Percentiles rank a stretch among this genome's conserved stretches.
phyloP scores from a whole-genome alignment of 345 rosid genomes.

The Rhodomyrtus tomentosa region DNA sequence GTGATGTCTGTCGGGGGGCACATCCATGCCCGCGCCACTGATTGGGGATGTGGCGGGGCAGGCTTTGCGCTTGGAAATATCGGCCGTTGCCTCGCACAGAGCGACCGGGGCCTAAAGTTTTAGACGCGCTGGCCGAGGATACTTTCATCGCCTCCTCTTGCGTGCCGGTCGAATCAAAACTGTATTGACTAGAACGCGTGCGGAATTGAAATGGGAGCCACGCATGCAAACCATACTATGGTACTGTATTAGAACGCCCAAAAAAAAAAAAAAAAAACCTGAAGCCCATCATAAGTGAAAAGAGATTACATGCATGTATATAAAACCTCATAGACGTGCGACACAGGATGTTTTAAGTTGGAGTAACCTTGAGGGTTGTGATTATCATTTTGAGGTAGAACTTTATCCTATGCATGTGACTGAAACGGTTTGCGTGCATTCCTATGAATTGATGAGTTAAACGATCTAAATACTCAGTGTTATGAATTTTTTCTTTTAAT shows the following conservation, averaged over 20 bases:
- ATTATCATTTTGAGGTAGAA: not conserved
- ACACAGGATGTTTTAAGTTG: not conserved
- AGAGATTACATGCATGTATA: not conserved
- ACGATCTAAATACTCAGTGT: not conserved
- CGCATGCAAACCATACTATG: not conserved
- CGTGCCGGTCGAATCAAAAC: too few species aligned
- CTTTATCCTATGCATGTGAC: not conserved
- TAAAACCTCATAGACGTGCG: not conserved
- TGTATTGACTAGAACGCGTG: not conserved
- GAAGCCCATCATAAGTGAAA: not conserved
- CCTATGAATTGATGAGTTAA: not conserved
- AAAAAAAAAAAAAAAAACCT: not conserved
- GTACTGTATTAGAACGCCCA: not conserved
- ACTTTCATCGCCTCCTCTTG: too few species aligned
- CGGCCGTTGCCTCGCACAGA: rapidly evolving
- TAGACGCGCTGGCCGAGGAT: too few species aligned
- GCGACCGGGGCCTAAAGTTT: not conserved
- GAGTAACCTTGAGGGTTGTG: not conserved
- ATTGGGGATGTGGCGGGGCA: too few species aligned
- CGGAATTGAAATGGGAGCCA: not conserved
- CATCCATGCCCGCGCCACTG: too few species aligned
- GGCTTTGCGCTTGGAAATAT: not conserved
- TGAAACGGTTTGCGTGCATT: not conserved
- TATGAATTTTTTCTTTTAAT: too few species aligned
- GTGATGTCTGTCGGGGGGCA: too few species aligned